Conservation (phyloP, 306 rosid species). For the Senna siamea region DNA sequence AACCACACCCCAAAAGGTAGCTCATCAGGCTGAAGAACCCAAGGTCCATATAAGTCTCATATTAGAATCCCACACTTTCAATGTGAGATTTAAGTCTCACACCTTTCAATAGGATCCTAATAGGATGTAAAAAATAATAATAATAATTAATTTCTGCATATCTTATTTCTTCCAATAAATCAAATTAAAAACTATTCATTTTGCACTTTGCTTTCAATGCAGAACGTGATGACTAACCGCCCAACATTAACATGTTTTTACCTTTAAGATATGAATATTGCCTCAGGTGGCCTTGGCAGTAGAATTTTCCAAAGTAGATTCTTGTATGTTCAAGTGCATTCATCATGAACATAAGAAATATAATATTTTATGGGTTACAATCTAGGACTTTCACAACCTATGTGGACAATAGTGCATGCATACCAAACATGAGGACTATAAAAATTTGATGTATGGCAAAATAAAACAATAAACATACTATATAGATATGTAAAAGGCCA, state of each 20-base stretch:
- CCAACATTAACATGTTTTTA: background rate
- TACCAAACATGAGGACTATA: background rate
- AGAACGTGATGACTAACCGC: constrained; percentile 9
- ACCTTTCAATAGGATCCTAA: too few species aligned
- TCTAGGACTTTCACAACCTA: background rate
- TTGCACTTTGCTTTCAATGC: background rate
- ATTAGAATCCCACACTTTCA: too few species aligned
- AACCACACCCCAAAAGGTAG: too few species aligned
- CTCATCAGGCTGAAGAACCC: too few species aligned
- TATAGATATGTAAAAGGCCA: constrained; percentile 25
- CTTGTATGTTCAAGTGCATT: background rate
- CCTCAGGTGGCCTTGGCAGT: constrained; percentile 7
- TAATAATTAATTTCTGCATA: too few species aligned
- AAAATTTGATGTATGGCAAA: constrained; percentile 3
- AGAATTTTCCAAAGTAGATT: background rate
- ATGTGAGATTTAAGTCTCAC: too few species aligned
- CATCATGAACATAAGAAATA: background rate
- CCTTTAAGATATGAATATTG: background rate
- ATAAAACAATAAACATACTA: background rate
- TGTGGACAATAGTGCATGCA: background rate
- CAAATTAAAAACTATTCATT: too few species aligned
- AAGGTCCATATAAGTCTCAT: too few species aligned
- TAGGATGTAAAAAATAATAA: too few species aligned
- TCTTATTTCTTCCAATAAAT: too few species aligned
- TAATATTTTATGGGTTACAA: background rate